A percentile compares a stretch with the other conserved stretches of the same genome.
Evolutionary conservation across 192 early-diverging fungal genomes (phyloP).

Genomic region (Entophlyctis helioformis): DNA sequence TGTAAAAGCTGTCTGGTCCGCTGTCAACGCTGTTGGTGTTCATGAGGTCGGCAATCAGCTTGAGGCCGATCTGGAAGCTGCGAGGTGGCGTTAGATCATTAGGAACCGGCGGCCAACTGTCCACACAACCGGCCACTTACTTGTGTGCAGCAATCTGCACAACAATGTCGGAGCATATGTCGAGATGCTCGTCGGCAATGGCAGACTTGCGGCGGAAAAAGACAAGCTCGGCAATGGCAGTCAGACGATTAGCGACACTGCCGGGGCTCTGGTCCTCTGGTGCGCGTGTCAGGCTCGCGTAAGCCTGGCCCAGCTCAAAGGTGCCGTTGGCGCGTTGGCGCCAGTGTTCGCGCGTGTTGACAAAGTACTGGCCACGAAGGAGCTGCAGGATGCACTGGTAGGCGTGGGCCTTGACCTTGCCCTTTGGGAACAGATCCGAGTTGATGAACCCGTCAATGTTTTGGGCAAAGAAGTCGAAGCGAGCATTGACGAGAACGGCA

Average conservation of each 20-base stretch:
- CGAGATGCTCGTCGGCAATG: conserved; percentile 23
- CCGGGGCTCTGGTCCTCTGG: conserved; percentile 24
- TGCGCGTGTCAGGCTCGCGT: conserved; percentile 15
- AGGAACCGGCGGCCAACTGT: not conserved
- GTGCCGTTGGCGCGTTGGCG: not conserved
- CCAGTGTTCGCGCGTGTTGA: conserved; percentile 22
- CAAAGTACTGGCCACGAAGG: conserved; percentile 29
- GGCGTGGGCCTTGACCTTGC: conserved; percentile 19
- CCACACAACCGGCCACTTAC: conserved; percentile 2
- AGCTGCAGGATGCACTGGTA: conserved; percentile 29
- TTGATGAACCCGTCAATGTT: conserved; percentile 21
- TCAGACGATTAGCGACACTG: conserved; percentile 18
- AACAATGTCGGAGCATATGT: conserved; percentile 24
- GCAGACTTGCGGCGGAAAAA: conserved; percentile 21
- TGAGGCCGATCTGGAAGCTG: conserved; percentile 20
- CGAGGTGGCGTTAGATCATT: not conserved
- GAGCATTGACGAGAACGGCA: conserved; percentile 1
- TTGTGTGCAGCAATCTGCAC: conserved; percentile 38
- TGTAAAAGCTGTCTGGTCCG: conserved; percentile 15
- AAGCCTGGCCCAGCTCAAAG: conserved; percentile 9
- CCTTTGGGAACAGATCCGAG: conserved; percentile 18
- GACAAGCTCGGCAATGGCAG: conserved; percentile 26
- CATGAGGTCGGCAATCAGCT: conserved; percentile 19
- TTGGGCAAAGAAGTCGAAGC: conserved; percentile 23
- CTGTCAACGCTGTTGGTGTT: conserved; percentile 12